Base-by-base conservation (phyloP, 495 filamentous ascomycete genomes). In the Penicillium antarcticum region DNA sequence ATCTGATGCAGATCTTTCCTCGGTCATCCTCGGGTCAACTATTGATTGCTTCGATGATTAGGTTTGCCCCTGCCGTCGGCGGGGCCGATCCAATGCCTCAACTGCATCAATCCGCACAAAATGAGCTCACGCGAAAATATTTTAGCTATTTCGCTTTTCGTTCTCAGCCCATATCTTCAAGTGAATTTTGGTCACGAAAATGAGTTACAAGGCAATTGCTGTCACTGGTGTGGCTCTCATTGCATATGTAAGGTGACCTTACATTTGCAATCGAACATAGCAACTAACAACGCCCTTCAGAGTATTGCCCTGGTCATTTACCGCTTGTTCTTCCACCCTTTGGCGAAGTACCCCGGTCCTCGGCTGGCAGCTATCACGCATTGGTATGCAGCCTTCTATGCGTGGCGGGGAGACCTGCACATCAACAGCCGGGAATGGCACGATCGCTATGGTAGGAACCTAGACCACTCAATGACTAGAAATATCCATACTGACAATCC, bases 321-420 rank as follows among this genome's bases (percentile, higher is more conserved):
- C 35, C 51, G 57, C 11, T 31, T 52, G 3, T 26, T 53, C n/a
- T 75, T 87, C 57, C 85, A 88, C 58, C 84, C 84, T 5, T 63
- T 87, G 5, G 75, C 81, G n/a, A 81, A 80, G 56, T 87, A 86
- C 51, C 84, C 84, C 2, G 85, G 85, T 0, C 85, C 84, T 0
- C 66, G 81, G 29, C 61, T 84, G 2, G 81, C 76, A 45, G 80
- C 77, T 23, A 38, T 67, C 39, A 64, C 63, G 33, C 45, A 62
- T 38, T 60, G 50, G 52, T 65, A 65, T 52, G 36, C 37, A 7
- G 48, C 55, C 12, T 62, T 51, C 42, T 52, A 65, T 34, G 49
- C 48, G 17, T 49, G 36, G 41, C 43, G 32, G 4, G 65, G 65
- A 35, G 58, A 65, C 41, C 48, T 53, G 11, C 61, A 62, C 23